Conservation (phyloP, 768 basidiomycete species). For the Tylopilus vinaceipallidus region DNA sequence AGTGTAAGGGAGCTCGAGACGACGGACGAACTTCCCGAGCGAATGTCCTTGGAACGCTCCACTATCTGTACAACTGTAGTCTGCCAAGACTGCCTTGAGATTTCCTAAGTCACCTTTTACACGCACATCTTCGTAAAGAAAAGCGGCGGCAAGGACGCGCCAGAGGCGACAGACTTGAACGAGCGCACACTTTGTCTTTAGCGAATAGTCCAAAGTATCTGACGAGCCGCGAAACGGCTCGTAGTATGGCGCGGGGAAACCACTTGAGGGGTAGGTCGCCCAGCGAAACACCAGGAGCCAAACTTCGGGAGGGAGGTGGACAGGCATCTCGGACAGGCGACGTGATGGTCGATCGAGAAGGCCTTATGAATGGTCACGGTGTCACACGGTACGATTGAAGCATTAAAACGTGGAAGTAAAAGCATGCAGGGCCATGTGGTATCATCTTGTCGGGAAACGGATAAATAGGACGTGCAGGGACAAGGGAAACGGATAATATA, state of each 20-base stretch:
- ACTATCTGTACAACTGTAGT: conserved; percentile 4
- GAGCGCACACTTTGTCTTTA: conserved; percentile 41
- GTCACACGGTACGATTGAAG: conserved; percentile 8
- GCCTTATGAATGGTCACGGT: no score
- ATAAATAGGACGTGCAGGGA: conserved; percentile 26
- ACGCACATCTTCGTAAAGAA: conserved; percentile 55
- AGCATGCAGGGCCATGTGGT: conserved; percentile 28
- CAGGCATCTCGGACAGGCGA: no score
- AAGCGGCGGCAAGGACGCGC: conserved; percentile 43
- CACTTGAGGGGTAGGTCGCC: conserved; percentile 34
- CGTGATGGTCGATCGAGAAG: no score
- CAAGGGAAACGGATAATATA: conserved; percentile 31
- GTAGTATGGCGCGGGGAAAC: conserved; percentile 35
- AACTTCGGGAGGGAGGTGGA: conserved; percentile 47
- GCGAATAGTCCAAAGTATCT: conserved; percentile 28
- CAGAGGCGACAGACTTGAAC: conserved; percentile 58
- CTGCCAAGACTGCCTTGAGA: conserved; percentile 35
- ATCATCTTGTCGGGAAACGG: conserved; percentile 28
- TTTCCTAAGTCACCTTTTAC: conserved; percentile 33
- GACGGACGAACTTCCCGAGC: conserved; percentile 43
- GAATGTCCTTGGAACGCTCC: conserved; percentile 18
- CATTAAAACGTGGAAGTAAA: conserved; percentile 6
- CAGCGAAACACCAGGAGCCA: conserved; percentile 52
- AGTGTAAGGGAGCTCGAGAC: conserved; percentile 57
- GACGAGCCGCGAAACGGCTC: conserved; percentile 45